Base-by-base conservation (phyloP, 2,329 filamentous ascomycete genomes). In the Pseudogymnoascus sp. region DNA sequence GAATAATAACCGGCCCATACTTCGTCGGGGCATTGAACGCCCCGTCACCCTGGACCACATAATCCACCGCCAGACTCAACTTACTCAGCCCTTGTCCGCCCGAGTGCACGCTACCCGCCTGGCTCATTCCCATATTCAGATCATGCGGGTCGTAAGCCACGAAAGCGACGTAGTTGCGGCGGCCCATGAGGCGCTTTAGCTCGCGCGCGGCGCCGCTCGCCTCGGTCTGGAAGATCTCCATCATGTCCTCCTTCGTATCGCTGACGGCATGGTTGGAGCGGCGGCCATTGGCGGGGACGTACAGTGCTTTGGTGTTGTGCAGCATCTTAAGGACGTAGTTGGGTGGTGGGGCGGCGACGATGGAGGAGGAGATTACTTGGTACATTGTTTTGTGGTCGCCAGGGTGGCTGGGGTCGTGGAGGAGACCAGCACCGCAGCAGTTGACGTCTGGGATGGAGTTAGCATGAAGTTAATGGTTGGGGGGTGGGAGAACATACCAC, bases 241-340 rank as follows among this genome's bases (percentile, higher is more conserved):
- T 96, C 94, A 99, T 99, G 76, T 99, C 94, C 75, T 99, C 94
- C 76, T 99, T 97, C 55, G 94, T 99, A 73, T 99, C 94, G 1
- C 87, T 89, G 1, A 89, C 82, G 66, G 87, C 83, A 64, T 91
- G 85, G 1, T 82, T 88, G 0, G 88, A 87, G 66, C 84, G 80
- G 67, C 87, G 83, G n/a, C 93, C 93, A 74, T 99, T 99, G 61
- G 84, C 81, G 0, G 94, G 94, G 61, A 99, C 82, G 74, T 97
- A 99, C 29, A 97, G 85, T 37, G 89, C 85, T 74, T 93, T 94
- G 77, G 92, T 93, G 79, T 89, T 94, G 80, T 97, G 92, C n/a
- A 99, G 86, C 71, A 99, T 83, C 74, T 95, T 95, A 68, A 97
- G 82, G 42, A 97, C 87, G 76, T 97, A 96, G 67, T 83, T 84